A percentile compares a stretch with the other conserved stretches of the same genome.
phyloP scores from a whole-genome alignment of 805 yeast genomes.

The Teunomyces pallodes region DNA sequence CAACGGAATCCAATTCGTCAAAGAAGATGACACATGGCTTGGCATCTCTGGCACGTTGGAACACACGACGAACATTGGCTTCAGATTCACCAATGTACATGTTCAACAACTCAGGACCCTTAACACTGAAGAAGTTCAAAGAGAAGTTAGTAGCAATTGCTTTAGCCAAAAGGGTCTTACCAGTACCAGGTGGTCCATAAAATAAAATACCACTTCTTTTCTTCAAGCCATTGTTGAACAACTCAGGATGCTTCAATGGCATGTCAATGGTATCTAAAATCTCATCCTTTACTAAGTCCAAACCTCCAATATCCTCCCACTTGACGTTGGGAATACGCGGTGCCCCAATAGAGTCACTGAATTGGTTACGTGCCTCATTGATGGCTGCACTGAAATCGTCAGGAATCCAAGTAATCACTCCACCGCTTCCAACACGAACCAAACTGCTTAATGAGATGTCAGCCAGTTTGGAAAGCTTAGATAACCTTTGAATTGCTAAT shows the following conservation, averaged over 20 bases:
- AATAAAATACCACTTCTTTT: constrained; percentile 92
- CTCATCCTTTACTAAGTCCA: constrained; percentile 86
- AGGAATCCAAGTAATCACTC: constrained; percentile 51
- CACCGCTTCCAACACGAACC: constrained; percentile 51
- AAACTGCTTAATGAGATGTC: constrained; percentile 23
- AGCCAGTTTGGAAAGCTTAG: constrained; percentile 25
- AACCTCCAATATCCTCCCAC: constrained; percentile 98
- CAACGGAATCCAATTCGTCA: constrained; percentile 96
- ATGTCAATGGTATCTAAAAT: constrained; percentile 93
- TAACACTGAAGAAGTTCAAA: constrained; percentile 90
- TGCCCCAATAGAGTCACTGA: constrained; percentile 93
- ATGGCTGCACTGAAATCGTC: constrained; percentile 69
- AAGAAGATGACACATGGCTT: constrained; percentile 96
- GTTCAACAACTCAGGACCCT: constrained; percentile 94
- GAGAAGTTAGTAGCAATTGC: constrained; percentile 97
- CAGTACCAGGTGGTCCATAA: constrained; percentile 99
- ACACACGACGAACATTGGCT: constrained; percentile 92
- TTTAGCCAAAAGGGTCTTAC: constrained; percentile 91
- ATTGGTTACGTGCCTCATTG: constrained; percentile 78
- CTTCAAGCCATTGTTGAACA: constrained; percentile 84
- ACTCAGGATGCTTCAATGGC: constrained; percentile 91
- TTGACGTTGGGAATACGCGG: constrained; percentile 92
- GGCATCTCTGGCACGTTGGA: constrained; percentile 93
- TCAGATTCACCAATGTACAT: constrained; percentile 99
- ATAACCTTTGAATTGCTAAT: constrained; percentile 51